A percentile compares a stretch with the other conserved stretches of the same genome.
Conservation (phyloP, 257 asterid species). For the Lycium ferocissimum region DNA sequence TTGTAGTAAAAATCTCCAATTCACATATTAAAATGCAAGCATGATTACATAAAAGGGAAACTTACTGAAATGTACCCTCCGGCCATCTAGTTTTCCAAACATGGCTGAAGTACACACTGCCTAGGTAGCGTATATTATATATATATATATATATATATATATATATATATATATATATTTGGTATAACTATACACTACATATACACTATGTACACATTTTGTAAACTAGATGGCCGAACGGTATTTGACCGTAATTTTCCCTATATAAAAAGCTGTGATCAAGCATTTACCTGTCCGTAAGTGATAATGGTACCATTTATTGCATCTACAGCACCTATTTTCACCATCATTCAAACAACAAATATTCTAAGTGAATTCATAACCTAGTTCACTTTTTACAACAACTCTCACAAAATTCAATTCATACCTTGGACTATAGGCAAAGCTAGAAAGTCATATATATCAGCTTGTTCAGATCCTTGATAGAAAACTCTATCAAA, state of each 20-base stretch:
- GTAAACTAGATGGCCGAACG: too few relatives aligned
- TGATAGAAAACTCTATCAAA: constrained; percentile 81
- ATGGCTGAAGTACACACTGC: too few relatives aligned
- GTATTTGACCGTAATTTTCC: too few relatives aligned
- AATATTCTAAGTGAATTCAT: neutral
- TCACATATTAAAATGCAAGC: constrained; percentile 20
- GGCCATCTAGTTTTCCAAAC: too few relatives aligned
- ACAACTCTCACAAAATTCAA: neutral
- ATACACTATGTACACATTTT: too few relatives aligned
- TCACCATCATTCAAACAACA: constrained; percentile 17
- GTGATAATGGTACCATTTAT: constrained; percentile 79
- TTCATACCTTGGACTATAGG: constrained; percentile 68
- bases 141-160: too few relatives aligned
- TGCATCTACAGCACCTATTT: constrained; percentile 67
- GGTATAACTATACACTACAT: too few relatives aligned
- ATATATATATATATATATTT: too few relatives aligned
- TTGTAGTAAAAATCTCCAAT: constrained; percentile 22
- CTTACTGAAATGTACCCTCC: too few relatives aligned
- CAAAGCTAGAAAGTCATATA: constrained; percentile 69
- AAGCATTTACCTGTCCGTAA: constrained; percentile 75
- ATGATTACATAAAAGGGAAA: neutral
- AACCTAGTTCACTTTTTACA: neutral
- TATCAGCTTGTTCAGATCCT: constrained; percentile 72
- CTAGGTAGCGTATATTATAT: too few relatives aligned
- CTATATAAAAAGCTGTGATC: neutral